Base-by-base conservation (phyloP, 345 rosid genomes). In the Salix viminalis region DNA sequence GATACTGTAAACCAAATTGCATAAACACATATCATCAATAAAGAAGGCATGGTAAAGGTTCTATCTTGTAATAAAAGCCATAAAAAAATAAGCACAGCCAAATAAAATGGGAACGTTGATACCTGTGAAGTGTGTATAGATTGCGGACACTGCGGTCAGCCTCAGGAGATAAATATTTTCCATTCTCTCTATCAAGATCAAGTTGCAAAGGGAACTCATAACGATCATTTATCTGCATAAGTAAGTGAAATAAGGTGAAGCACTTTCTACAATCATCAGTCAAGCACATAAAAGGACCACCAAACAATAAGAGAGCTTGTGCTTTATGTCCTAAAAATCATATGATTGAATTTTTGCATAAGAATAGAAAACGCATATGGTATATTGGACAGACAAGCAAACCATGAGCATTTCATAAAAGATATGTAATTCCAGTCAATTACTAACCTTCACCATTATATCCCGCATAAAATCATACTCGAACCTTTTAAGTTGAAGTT, bases 61-160 rank as follows among this genome's bases (percentile, higher is more conserved):
- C 46, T 8, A 37, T n/a, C 52, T 69, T 4, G 52, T n/a, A 28
- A 69, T 39, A n/a, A 28, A 23, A 24, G 5, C 50, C 44, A 42
- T 23, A 24, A 2, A 42, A 69, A 42, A 14, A 68, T 36, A 67
- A 67, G 23, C 23, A 24, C 44, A 62, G 56, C 39, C 15, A 32
- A 21, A 60, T 67, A 73, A 24, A 2, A 62, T 30, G 58, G 34
- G 54, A 60, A 36, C 62, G 56, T n/a, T 69, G 69, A 65, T 85
- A 92, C 97, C 97, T 92, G 85, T 94, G 99, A 69, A 95, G 96
- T 13, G 97, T 79, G 70, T 78, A 82, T 21, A 82, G 79, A 73
- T 82, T 82, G 70, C 85, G 85, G 58, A 82, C 81, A 3, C 79
- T 82, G 52, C 82, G 67, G 36, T 82, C 81, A 4, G 85, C 85